Conservation (phyloP, 2,329 filamentous ascomycete species). For the Didymellaceae sp. region DNA sequence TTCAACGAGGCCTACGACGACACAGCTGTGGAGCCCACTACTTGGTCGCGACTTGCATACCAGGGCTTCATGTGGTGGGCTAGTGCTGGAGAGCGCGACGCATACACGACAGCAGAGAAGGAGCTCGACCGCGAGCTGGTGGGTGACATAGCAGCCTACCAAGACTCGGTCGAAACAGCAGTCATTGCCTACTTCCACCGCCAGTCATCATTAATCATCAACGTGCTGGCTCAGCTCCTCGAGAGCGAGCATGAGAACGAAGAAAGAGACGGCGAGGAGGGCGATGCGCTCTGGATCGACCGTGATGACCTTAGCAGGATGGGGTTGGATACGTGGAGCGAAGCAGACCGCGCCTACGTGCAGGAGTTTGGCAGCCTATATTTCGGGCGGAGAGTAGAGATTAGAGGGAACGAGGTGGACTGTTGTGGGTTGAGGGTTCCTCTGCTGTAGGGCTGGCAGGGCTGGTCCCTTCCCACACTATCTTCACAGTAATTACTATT, state of each 20-base stretch:
- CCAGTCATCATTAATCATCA: constrained; percentile 70
- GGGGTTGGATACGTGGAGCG: constrained; percentile 81
- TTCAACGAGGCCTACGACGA: constrained; percentile 47
- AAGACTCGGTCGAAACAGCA: constrained; percentile 67
- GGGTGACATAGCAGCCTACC: constrained; percentile 51
- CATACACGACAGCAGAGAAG: constrained; percentile 61
- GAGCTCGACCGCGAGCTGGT: constrained; percentile 57
- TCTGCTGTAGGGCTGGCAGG: constrained; percentile 29
- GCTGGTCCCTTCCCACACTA: not conserved
- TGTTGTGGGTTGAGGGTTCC: constrained; percentile 73
- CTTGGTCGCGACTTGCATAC: constrained; percentile 78
- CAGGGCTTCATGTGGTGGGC: constrained; percentile 91
- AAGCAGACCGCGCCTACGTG: constrained; percentile 72
- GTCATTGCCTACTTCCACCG: constrained; percentile 84
- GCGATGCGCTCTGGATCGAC: constrained; percentile 60
- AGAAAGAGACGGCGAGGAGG: constrained; percentile 41
- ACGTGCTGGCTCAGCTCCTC: constrained; percentile 67
- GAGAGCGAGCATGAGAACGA: constrained; percentile 55
- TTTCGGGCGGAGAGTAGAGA: constrained; percentile 67
- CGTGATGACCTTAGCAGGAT: constrained; percentile 71
- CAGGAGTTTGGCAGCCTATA: constrained; percentile 67
- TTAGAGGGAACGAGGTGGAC: constrained; percentile 73
- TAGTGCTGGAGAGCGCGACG: constrained; percentile 75
- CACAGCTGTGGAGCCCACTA: constrained; percentile 60
- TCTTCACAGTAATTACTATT: not conserved